A percentile compares a stretch with the other conserved stretches of the same genome.
Conservation (phyloP, 805 yeast genomes). For the Candida tammaniensis region DNA sequence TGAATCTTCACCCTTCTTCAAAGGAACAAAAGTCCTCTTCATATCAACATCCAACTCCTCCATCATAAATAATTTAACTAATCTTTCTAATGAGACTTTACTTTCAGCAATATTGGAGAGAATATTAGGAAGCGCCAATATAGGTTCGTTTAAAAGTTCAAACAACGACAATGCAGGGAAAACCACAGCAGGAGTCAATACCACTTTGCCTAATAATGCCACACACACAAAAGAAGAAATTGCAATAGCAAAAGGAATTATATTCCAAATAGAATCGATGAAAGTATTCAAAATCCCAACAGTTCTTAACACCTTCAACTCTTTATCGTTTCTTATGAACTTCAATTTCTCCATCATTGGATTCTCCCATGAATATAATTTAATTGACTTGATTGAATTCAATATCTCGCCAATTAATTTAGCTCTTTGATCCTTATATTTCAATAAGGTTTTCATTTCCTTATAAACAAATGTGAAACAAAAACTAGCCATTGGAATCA, state of each 20-base stretch:
- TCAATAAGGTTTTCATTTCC: slow-evolving; percentile 18
- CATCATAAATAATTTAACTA: slow-evolving; percentile 28
- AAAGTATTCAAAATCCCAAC: slow-evolving; percentile 34
- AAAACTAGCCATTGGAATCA: slow-evolving; percentile 30
- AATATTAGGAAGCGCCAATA: slow-evolving; percentile 30
- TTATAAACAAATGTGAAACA: slow-evolving; percentile 15
- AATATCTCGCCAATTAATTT: slow-evolving; percentile 37
- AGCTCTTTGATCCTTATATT: slow-evolving; percentile 35
- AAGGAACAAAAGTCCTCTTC: slow-evolving; percentile 15
- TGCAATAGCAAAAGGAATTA: slow-evolving; percentile 36
- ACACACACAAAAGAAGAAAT: slow-evolving; percentile 31
- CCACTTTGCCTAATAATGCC: slow-evolving; percentile 20
- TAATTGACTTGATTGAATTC: slow-evolving; percentile 35
- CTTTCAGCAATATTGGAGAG: slow-evolving; percentile 28
- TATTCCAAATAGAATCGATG: slow-evolving; percentile 33
- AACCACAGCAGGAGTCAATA: slow-evolving; percentile 34
- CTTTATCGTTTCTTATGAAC: slow-evolving; percentile 34
- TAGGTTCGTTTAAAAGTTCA: slow-evolving; percentile 33
- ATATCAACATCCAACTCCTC: slow-evolving; percentile 31
- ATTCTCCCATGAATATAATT: slow-evolving; percentile 41
- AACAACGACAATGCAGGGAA: slow-evolving; percentile 42
- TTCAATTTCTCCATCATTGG: slow-evolving; percentile 35
- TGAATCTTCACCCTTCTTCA: slow-evolving; percentile 21
- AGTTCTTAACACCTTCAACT: slow-evolving; percentile 24
- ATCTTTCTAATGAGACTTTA: slow-evolving; percentile 31